Evolutionary conservation across 371 early-diverging fungal species (phyloP), one percentile per base, ranked within the genome.

Genomic region (Mucor indicus): DNA sequence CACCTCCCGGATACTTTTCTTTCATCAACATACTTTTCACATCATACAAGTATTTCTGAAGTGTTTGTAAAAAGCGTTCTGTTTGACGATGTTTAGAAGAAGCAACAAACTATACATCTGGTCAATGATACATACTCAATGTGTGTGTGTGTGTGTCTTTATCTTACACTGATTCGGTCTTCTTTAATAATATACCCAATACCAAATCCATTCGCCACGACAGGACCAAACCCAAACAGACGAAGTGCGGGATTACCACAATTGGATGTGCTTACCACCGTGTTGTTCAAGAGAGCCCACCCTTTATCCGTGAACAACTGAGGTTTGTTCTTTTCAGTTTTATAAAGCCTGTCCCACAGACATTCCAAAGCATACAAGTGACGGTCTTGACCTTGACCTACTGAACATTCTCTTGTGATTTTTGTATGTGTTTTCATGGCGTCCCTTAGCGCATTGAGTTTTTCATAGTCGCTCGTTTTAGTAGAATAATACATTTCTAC

Each of bases 211-310:
- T 92, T 86, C n/a, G 89, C 79, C 1, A 93, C 92, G 33, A 89
- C 90, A 51, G 92, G 89, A 19, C 94, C 95, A 86, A 92, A 94
- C 4, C 95, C 95, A 64, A 92, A 94, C 1, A 89, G 83, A 22
- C 85, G 78, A 38, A 90, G 80, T 32, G 87, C 84, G 31, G 92
- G 90, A 39, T 90, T 87, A 37, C 90, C 80, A 62, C 93, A 89
- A 64, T 95, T 92, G 22, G 90, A 89, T 4, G 95, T 93, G 22
- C 90, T 89, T 41, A 95, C 70, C 44, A 83, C 80, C 65, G 92
- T 92, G 67, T 86, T 83, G 42, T 79, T 79, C 41, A 79, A 31
- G 1, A 59, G 61, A n/a, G 54, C 54, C 73, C 73, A 79, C n/a
- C 80, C 80, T 23, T 75, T 59, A 59, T 95, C 93, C 6, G 77